Evolutionary conservation across 2,329 filamentous ascomycete genomes (phyloP).

Genomic region (Meredithiella fracta): DNA sequence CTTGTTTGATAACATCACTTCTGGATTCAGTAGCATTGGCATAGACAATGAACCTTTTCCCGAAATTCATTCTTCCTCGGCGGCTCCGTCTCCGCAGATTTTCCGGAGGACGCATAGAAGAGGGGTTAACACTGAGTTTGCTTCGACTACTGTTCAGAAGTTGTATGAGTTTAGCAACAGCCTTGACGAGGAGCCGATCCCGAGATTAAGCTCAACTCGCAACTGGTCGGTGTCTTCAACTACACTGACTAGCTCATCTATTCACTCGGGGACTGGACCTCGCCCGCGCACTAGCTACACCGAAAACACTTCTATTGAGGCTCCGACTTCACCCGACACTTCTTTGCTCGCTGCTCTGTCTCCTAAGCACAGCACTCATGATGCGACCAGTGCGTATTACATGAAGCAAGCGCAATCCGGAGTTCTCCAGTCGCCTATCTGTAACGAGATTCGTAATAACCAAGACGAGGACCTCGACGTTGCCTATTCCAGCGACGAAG

Average conservation of each 20-base stretch:
- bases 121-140: slow-evolving; percentile 10
- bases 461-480: background rate
- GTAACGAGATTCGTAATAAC: background rate
- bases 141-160: slow-evolving; percentile 17
- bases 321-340: slow-evolving; percentile 15
- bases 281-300: slow-evolving; percentile 29
- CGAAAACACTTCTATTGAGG: slow-evolving; percentile 29
- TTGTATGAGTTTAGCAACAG: slow-evolving; percentile 17
- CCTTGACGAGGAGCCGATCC: slow-evolving; percentile 21
- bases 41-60: background rate
- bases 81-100: slow-evolving; percentile 15
- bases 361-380: slow-evolving; percentile 14
- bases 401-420: slow-evolving; percentile 11
- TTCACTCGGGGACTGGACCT: slow-evolving; percentile 25
- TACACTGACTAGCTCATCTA: slow-evolving; percentile 26
- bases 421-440: slow-evolving; percentile 4
- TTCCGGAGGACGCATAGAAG: slow-evolving; percentile 14
- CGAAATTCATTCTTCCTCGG: slow-evolving; percentile 7
- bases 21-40: slow-evolving; percentile 8
- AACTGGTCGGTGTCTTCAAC: slow-evolving; percentile 29
- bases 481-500: slow-evolving; percentile 6
- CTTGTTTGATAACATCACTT: slow-evolving; percentile 11
- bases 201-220: slow-evolving; percentile 22
- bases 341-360: slow-evolving; percentile 15
- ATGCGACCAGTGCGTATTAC: slow-evolving; percentile 14